Percentiles rank a stretch among this genome's conserved stretches.
Conservation (phyloP, 257 asterid species). For the Knoxia roxburghii region DNA sequence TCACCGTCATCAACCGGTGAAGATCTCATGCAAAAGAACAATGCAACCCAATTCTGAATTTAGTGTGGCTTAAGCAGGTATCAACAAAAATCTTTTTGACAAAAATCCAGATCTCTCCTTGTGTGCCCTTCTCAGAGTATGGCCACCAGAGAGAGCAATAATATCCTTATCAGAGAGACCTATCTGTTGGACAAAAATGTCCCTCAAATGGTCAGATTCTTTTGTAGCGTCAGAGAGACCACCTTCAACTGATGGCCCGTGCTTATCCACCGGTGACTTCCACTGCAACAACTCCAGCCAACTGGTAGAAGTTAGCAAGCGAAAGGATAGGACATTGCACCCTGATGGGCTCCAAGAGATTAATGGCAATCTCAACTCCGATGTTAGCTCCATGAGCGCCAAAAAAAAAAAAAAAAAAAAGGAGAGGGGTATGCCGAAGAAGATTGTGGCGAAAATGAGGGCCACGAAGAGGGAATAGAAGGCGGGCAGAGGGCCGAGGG, state of each 20-base stretch:
- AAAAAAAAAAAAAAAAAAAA: too few species aligned
- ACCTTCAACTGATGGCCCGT: slow-evolving; percentile 69
- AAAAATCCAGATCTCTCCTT: slow-evolving; percentile 83
- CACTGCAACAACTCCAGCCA: slow-evolving; percentile 93
- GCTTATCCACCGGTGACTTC: slow-evolving; percentile 88
- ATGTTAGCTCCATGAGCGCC: slow-evolving; percentile 67
- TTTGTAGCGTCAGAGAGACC: slow-evolving; percentile 85
- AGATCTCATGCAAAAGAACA: too few species aligned
- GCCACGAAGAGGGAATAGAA: too few species aligned
- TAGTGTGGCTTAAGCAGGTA: too few species aligned
- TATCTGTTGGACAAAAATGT: slow-evolving; percentile 73
- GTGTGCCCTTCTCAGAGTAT: slow-evolving; percentile 91
- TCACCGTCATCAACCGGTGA: too few species aligned
- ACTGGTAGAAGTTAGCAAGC: slow-evolving; percentile 69
- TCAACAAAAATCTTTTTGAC: too few species aligned
- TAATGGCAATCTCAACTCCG: slow-evolving; percentile 60
- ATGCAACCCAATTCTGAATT: too few species aligned
- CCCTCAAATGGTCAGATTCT: slow-evolving; percentile 85
- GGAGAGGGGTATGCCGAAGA: too few species aligned
- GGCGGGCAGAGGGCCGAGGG: too few species aligned
- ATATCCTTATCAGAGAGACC: slow-evolving; percentile 78
- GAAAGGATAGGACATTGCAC: slow-evolving; percentile 65
- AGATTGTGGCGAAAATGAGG: too few species aligned
- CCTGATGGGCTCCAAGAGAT: slow-evolving; percentile 66
- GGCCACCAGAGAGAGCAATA: slow-evolving; percentile 85